Evolutionary conservation across 495 filamentous ascomycete species (phyloP), one percentile per base, ranked within the genome.

Genomic region (Xylaria intraflava): DNA sequence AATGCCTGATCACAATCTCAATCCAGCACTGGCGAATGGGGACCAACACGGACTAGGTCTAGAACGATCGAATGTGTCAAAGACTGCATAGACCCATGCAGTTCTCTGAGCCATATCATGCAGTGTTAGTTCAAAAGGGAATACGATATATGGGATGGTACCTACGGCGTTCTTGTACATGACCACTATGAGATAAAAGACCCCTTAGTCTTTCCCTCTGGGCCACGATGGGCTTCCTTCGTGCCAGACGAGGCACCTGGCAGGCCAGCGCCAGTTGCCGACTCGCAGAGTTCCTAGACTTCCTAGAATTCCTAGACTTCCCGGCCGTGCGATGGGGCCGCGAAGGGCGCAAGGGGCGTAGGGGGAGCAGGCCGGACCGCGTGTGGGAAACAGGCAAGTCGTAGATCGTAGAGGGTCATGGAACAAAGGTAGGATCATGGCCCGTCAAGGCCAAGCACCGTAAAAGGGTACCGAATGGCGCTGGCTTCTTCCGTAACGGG

Each of bases 41-140:
- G 43, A 46, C 42, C 22, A 46, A 46, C 51, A 36, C 46, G 51
- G 42, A 31, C 24, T 22, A 53, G 51, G 40, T 53, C 51, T 53
- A 53, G 51, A 53, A 29, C 51, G 51, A 40, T 20, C 51, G 9
- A 46, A 40, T 46, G 22, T 30, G 51, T 36, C 42, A 11, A 39
- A 44, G 29, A 40, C 51, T 45, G 51, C 51, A 45, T 53, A 46
- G 12, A 53, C 51, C 42, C 33, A 40, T 40, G 43, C 42, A 51
- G 20, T 40, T 40, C 43, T 43, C 49, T 41, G 33, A 31, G 51
- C 50, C 31, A 35, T n/a, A n/a, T 46, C 50, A 53, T 53, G 51
- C 51, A 36, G 23, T 53, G 42, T 46, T 53, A 53, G 51, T 46
- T 35, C 38, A 53, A 41, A 53, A 53, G 22, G 42, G 51, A 53